Base-by-base conservation (phyloP, 2,329 filamentous ascomycete genomes). In the Fusarium beomiforme region DNA sequence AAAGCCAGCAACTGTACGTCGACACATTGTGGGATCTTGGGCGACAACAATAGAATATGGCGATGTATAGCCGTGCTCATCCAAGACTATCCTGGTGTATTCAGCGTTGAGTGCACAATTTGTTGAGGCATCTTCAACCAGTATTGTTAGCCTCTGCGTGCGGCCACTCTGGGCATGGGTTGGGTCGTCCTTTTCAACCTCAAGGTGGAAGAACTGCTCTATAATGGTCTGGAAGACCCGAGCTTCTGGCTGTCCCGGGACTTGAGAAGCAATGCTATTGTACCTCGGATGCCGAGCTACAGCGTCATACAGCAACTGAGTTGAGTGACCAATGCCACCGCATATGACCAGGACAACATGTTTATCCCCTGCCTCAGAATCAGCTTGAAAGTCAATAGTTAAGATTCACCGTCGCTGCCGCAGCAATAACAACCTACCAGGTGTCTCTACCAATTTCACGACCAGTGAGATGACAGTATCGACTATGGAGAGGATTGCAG, bases 321-420 rank as follows among this genome's bases (percentile, higher is more conserved):
- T 75, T n/a, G 73, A 72, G 36, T 75, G 73, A 3, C 73, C 72
- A 43, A 75, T 64, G 2, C 73, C 73, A 14, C 73, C 73, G n/a
- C 68, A 68, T 2, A 75, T 59, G 31, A 75, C 60, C 13, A 75
- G 55, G 9, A 64, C 54, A 5, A 70, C 6, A 4, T 51, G 14
- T 16, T 24, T 13, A 26, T 49, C 13, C 16, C 26, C 36, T 55
- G 9, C 11, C 6, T 26, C 11, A 13, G n/a, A 17, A n/a, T 66
- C 26, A 65, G 53, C 10, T 8, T 11, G 16, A 39, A 24, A 4
- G n/a, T 21, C 16, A 8, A 16, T 46, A 9, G 17, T 5, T 11
- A 21, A 12, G n/a, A 8, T 17, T 10, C 16, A 10, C n/a, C 14
- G 16, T 24, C 16, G 19, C 31, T 23, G 17, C 13, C 19, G 4